Percentiles rank a stretch among this genome's conserved stretches.
Evolutionary conservation across 306 rosid genomes (phyloP).

Genomic region (Gleditsia sinensis): DNA sequence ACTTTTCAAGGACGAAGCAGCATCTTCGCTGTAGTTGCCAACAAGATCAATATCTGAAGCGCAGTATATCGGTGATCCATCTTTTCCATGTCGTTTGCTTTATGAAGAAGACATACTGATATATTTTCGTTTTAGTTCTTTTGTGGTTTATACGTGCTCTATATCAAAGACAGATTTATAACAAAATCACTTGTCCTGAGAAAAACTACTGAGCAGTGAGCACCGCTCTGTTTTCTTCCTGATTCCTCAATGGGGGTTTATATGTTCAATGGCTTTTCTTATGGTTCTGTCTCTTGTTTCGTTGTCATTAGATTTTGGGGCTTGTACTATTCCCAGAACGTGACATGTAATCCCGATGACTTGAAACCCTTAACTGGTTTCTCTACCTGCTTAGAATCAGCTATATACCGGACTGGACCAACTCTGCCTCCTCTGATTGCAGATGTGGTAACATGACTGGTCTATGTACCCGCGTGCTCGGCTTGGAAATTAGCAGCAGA

Average conservation of each 20-base stretch:
- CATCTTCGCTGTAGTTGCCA: neutral
- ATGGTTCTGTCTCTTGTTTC: neutral
- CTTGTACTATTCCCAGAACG: slow-evolving; percentile 20
- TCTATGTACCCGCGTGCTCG: slow-evolving; percentile 21
- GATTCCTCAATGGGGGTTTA: too few relatives aligned
- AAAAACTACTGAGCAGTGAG: neutral
- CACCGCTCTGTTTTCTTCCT: too few relatives aligned
- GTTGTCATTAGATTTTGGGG: slow-evolving; percentile 7
- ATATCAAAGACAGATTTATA: too few relatives aligned
- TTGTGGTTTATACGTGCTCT: neutral
- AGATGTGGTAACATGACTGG: slow-evolving; percentile 16
- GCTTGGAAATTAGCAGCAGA: slow-evolving; percentile 33
- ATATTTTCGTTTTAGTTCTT: too few relatives aligned
- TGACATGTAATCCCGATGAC: slow-evolving; percentile 18
- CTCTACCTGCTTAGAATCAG: slow-evolving; percentile 31
- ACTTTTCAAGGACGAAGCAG: neutral
- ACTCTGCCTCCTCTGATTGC: neutral
- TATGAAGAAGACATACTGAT: too few relatives aligned
- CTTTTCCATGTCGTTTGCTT: too few relatives aligned
- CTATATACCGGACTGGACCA: slow-evolving; percentile 24
- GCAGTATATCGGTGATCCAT: too few relatives aligned
- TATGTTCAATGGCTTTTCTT: neutral
- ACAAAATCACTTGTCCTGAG: neutral
- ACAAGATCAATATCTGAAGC: too few relatives aligned
- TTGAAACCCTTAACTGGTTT: slow-evolving; percentile 36